Percentiles rank a stretch among this genome's conserved stretches.
Evolutionary conservation across 495 filamentous ascomycete species (phyloP).

Genomic region (Xeromyces bisporus): DNA sequence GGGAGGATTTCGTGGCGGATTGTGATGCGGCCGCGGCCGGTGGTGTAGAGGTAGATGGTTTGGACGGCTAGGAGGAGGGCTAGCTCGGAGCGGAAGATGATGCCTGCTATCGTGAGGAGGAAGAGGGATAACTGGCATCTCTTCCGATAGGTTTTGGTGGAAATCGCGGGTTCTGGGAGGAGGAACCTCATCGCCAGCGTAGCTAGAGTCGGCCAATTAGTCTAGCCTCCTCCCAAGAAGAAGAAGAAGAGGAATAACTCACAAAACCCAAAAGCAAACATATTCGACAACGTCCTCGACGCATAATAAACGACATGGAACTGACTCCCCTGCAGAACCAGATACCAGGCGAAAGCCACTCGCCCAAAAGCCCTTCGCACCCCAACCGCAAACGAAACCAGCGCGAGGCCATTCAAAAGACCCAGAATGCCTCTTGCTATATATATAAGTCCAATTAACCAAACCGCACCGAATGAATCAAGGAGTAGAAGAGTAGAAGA

Average conservation of each 20-base stretch:
- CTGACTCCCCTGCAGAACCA: slow-evolving; percentile 65
- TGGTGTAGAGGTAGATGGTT: slow-evolving; percentile 34
- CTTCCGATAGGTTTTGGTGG: slow-evolving; percentile 16
- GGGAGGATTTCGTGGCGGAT: slow-evolving; percentile 40
- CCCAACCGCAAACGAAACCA: slow-evolving; percentile 46
- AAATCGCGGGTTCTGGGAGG: slow-evolving; percentile 36
- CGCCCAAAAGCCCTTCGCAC: slow-evolving; percentile 53
- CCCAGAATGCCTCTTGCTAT: slow-evolving; percentile 65
- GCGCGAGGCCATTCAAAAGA: slow-evolving; percentile 50
- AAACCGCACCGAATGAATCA: background rate
- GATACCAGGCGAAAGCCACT: slow-evolving; percentile 61
- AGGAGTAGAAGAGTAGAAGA: too few species aligned
- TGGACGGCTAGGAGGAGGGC: slow-evolving; percentile 53
- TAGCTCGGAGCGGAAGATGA: slow-evolving; percentile 80
- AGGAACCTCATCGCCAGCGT: slow-evolving; percentile 56
- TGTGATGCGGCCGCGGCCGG: slow-evolving; percentile 33
- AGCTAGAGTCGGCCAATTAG: slow-evolving; percentile 21
- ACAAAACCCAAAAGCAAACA: slow-evolving; percentile 83
- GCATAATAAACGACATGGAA: slow-evolving; percentile 94
- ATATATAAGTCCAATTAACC: slow-evolving; percentile 2
- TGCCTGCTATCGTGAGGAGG: slow-evolving; percentile 64
- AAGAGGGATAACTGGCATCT: slow-evolving; percentile 40
- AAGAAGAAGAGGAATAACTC: slow-evolving; percentile 11
- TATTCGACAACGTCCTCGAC: slow-evolving; percentile 82
- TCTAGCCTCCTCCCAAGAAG: slow-evolving; percentile 1